Evolutionary conservation across 371 early-diverging fungal species (phyloP).

Genomic region (Chytridiales sp.): DNA sequence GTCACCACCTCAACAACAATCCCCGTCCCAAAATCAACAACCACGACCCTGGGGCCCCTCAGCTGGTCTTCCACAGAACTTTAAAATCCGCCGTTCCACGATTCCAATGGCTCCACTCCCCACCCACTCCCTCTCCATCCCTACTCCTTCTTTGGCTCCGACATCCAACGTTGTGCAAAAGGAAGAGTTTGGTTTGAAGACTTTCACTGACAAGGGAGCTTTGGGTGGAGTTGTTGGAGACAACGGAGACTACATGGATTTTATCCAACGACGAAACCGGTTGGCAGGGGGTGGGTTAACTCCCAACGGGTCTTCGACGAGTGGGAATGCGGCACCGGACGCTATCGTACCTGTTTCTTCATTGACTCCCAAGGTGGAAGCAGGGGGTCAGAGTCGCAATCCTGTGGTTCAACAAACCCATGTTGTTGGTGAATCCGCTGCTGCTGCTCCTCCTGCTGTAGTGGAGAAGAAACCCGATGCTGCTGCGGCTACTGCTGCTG

Average conservation of each 20-base stretch:
- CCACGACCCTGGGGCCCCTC: background rate
- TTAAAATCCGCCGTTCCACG: slow-evolving; percentile 41
- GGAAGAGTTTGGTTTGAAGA: background rate
- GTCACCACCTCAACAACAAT: slow-evolving; percentile 5
- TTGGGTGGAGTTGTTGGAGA: background rate
- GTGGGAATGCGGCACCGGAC: no score
- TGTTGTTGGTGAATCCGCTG: no score
- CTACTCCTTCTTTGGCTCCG: background rate
- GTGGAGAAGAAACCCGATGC: no score
- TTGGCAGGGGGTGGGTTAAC: background rate
- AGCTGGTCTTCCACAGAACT: slow-evolving; percentile 26
- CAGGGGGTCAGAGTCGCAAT: no score
- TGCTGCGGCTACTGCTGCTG: no score
- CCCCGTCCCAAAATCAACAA: background rate
- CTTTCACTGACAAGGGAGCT: background rate
- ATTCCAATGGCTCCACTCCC: slow-evolving; percentile 47
- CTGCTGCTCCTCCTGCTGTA: no score
- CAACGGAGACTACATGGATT: slow-evolving; percentile 4
- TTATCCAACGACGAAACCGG: slow-evolving; percentile 5
- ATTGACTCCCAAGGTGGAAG: no score
- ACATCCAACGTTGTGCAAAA: slow-evolving; percentile 1
- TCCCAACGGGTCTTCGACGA: no score
- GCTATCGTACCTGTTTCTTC: no score
- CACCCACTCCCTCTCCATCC: slow-evolving; percentile 23
- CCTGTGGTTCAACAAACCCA: no score